Percentiles rank a stretch among this genome's conserved stretches.
Conservation (phyloP, 768 basidiomycete species). For the Mycena latifolia region DNA sequence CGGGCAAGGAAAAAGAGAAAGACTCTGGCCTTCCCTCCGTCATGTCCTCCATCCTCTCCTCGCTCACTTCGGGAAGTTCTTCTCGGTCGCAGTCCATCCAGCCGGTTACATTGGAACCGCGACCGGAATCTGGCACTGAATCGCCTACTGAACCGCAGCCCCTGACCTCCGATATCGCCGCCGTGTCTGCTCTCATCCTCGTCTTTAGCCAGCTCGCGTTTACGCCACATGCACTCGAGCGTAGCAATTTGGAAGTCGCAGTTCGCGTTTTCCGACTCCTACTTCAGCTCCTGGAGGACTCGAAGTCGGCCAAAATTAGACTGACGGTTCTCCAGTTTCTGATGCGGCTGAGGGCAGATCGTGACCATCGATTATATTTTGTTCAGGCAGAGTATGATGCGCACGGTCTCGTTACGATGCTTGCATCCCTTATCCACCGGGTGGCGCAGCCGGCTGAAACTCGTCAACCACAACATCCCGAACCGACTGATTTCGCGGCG, state of each 20-base stretch:
- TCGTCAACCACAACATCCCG: slow-evolving; percentile 17
- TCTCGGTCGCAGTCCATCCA: slow-evolving; percentile 72
- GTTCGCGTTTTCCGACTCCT: slow-evolving; percentile 66
- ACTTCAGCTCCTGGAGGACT: slow-evolving; percentile 58
- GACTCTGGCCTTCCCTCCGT: slow-evolving; percentile 63
- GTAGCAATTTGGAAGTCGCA: slow-evolving; percentile 64
- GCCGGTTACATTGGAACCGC: slow-evolving; percentile 53
- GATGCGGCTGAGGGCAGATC: slow-evolving; percentile 89
- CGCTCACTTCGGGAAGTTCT: slow-evolving; percentile 63
- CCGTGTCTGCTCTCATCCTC: slow-evolving; percentile 71
- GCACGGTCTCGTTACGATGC: slow-evolving; percentile 66
- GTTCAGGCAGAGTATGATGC: slow-evolving; percentile 64
- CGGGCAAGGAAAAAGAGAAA: slow-evolving; percentile 57
- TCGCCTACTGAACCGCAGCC: slow-evolving; percentile 41
- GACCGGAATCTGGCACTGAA: slow-evolving; percentile 41
- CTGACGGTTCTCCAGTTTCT: slow-evolving; percentile 87
- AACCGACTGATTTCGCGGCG: slow-evolving; percentile 32
- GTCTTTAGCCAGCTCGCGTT: slow-evolving; percentile 81
- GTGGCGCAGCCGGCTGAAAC: slow-evolving; percentile 30
- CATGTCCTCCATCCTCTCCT: slow-evolving; percentile 72
- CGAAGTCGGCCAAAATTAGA: slow-evolving; percentile 69
- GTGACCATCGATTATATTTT: slow-evolving; percentile 88
- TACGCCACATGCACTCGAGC: slow-evolving; percentile 67
- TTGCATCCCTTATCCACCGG: slow-evolving; percentile 77
- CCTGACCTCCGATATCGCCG: slow-evolving; percentile 65